Conservation (phyloP, 352 stramenopile genomes). For the Blastocystis hominis region DNA sequence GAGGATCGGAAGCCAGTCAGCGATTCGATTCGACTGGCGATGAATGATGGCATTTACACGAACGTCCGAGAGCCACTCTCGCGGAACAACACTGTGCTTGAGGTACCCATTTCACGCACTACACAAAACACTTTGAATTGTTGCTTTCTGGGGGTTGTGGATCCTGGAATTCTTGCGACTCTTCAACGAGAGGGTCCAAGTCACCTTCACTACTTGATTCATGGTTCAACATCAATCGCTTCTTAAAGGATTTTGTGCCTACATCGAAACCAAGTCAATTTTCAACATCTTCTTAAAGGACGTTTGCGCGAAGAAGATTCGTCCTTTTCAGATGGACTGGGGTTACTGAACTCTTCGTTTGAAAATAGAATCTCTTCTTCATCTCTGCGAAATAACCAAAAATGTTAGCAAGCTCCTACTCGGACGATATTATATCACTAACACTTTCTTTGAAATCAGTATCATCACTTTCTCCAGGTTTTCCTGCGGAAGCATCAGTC, state of each 20-base stretch:
- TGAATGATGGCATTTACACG: not conserved
- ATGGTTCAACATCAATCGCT: not conserved
- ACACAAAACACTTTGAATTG: not conserved
- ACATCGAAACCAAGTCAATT: not conserved
- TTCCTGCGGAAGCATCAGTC: not conserved
- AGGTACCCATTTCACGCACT: too few species aligned
- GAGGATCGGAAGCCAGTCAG: conserved; percentile 6
- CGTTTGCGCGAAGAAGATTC: not conserved
- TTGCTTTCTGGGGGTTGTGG: not conserved
- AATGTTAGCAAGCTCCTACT: not conserved
- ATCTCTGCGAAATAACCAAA: not conserved
- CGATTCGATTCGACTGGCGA: not conserved
- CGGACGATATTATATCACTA: not conserved
- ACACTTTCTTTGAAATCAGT: not conserved
- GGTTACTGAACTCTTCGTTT: not conserved
- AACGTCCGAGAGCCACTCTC: not conserved
- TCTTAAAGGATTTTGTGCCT: not conserved
- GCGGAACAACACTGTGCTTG: not conserved
- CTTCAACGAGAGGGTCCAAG: not conserved
- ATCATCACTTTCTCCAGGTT: not conserved
- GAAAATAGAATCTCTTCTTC: not conserved
- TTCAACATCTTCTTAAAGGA: not conserved
- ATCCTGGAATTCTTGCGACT: not conserved
- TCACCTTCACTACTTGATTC: not conserved
- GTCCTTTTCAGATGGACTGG: not conserved